Evolutionary conservation across 139 green algal species (phyloP), one percentile per base, ranked within the genome.

Genomic region (Chlorella ohadii): DNA sequence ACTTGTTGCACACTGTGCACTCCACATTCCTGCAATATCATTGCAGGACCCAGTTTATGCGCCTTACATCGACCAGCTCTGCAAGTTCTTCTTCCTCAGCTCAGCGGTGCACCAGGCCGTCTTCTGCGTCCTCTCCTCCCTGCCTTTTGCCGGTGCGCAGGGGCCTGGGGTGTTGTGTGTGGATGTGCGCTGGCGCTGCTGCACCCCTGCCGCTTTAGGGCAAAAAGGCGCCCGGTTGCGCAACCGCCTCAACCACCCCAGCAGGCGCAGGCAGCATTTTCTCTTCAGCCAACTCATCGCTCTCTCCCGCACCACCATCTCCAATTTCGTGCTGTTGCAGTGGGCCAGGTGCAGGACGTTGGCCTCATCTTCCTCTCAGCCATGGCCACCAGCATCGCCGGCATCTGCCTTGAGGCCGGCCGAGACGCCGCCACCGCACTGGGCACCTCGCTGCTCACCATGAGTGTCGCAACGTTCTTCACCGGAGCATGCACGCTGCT

Each of bases 281-380:
- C n/a, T n/a, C n/a, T n/a, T n/a, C n/a, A n/a, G 20, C 41, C 16
- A 31, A 7, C 25, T 20, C 9, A 27, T n/a, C 27, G 6, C 28
- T 39, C n/a, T 39, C 44, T 28, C 4, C 44, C 27, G 0, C 47
- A 7, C 28, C 72, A 28, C 28, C 16, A 2, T 28, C 2, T 3
- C 31, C 44, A 13, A n/a, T 20, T 4, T n/a, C n/a, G n/a, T n/a
- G n/a, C n/a, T n/a, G n/a, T 7, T 51, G 63, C 78, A 82, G 76
- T 82, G 56, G 76, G 76, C 13, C 76, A 82, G 63, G 51, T 71
- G 36, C 85, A 89, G 39, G 85, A 89, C 15, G 85, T 89, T n/a
- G 93, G 93, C 15, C 86, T 97, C 34, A 96, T 97, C 44, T 95
- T 97, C 67, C 84, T 97, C 72, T 92, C 84, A 5, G 84, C 90